Base-by-base conservation (phyloP, 768 basidiomycete species). In the Lactifluus echinatus region DNA sequence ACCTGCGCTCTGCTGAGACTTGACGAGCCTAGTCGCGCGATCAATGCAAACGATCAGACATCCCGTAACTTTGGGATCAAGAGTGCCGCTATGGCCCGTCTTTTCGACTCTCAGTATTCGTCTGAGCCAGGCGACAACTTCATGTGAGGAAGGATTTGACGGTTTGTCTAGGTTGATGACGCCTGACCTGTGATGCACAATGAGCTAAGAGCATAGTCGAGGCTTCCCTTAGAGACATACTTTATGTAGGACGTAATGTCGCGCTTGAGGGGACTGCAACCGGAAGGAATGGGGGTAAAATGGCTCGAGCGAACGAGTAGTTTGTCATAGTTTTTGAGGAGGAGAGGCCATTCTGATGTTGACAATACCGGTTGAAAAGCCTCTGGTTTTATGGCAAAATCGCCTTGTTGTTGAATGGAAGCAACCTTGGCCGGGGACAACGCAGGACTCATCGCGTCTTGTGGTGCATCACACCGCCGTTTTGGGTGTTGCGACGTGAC, bases 121-220 rank as follows among this genome's bases (percentile, higher is more conserved):
- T 65, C 94, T 82, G 61, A 99, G 74, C 96, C 96, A 99, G 15
- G 96, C 96, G 63, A 99, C 96, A 53, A 99, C 96, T 77, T 99
- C 96, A 72, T 99, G 96, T 4, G 94, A 95, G 17, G 94, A 96
- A 3, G 95, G 95, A 73, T 98, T 99, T 31, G 95, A 97, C 23
- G 96, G 96, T 69, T 99, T 99, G 81, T 99, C 96, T 64, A 99
- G 79, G 75, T 99, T 99, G 71, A 99, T 99, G 52, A 97, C 91
- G 65, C 96, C 96, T 64, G 94, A 92, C 77, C 93, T 95, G 47
- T 48, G 24, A 8, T 12, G 21, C 14, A 33, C 36, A 24, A 48
- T 44, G 37, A 23, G 31, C 54, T 34, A 21, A 37, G 12, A 28
- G 34, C 2, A 8, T 12, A 15, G 17, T n/a, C 57, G 10, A 40